These are phyloP conservation scores for Colletotrichum incanum DNA, from an alignment of 2,329 filamentous ascomycete species.

Conservation along the genomic window DNA sequence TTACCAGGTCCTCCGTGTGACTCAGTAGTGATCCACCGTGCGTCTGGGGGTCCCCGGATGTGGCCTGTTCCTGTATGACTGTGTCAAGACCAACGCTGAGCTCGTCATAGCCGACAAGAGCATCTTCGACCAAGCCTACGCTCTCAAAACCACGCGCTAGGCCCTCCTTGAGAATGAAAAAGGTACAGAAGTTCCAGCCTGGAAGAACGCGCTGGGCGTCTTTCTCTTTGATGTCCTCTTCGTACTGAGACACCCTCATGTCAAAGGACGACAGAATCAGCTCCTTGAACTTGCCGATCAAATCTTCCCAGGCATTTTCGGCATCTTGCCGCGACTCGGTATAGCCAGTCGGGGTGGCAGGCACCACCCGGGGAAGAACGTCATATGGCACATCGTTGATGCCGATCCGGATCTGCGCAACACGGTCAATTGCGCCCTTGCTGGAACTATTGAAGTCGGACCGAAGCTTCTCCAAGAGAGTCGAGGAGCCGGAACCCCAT, in stretches of 20 bases:
- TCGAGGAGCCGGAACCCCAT: constrained; percentile 85
- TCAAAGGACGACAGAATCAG: constrained; percentile 93
- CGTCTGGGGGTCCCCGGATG: constrained; percentile 71
- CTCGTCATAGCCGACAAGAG: constrained; percentile 94
- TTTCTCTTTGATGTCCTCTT: constrained; percentile 96
- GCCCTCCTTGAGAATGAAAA: constrained; percentile 97
- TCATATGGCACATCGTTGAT: constrained; percentile 79
- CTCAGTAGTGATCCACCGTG: constrained; percentile 81
- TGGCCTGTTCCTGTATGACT: constrained; percentile 81
- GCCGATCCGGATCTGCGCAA: constrained; percentile 88
- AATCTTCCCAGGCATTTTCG: constrained; percentile 85
- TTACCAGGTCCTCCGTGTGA: constrained; percentile 82
- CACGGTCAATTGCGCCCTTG: constrained; percentile 81
- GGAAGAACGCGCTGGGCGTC: constrained; percentile 89
- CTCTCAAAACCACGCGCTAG: constrained; percentile 95
- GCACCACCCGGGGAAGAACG: constrained; percentile 73
- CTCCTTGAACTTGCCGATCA: constrained; percentile 88
- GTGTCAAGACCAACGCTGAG: constrained; percentile 89
- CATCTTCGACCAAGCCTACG: constrained; percentile 95
- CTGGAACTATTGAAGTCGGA: constrained; percentile 89
- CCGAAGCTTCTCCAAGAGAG: constrained; percentile 89
- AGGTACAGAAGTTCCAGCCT: constrained; percentile 99
- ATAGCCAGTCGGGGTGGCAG: constrained; percentile 75
- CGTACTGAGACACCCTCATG: constrained; percentile 90
- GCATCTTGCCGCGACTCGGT: constrained; percentile 83